A percentile compares a stretch with the other conserved stretches of the same genome.
phyloP scores from a whole-genome alignment of 1,284 basidiomycete genomes.

The Malassezia arunalokei region DNA sequence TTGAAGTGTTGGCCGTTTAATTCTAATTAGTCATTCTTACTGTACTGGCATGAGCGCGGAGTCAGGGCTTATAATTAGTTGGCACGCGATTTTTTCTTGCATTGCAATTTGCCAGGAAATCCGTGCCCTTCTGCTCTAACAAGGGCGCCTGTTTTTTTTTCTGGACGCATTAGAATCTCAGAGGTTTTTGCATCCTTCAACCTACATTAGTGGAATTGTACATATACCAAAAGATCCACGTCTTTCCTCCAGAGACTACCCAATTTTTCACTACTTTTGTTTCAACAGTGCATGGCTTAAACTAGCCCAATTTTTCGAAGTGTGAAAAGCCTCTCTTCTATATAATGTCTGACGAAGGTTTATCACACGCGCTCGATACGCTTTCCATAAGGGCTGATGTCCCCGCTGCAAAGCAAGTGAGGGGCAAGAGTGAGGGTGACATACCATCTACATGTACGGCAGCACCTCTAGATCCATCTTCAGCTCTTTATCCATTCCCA shows the following conservation, averaged over 20 bases:
- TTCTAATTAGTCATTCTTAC: not conserved
- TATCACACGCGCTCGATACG: conserved; percentile 9
- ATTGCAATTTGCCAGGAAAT: not conserved
- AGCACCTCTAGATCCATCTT: not conserved
- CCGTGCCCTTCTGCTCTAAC: too few species aligned
- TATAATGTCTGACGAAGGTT: conserved; percentile 11
- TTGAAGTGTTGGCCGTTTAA: conserved; percentile 2
- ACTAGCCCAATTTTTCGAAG: too few species aligned
- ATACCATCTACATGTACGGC: not conserved
- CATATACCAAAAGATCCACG: too few species aligned
- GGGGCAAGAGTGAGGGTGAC: not conserved
- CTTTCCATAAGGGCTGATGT: not conserved
- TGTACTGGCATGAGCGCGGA: not conserved
- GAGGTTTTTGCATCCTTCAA: too few species aligned
- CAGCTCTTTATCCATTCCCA: not conserved
- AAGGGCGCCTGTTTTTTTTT: too few species aligned
- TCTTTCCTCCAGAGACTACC: too few species aligned
- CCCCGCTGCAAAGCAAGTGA: not conserved
- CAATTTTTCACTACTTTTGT: too few species aligned
- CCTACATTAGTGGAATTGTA: too few species aligned
- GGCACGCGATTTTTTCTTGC: not conserved
- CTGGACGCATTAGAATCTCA: too few species aligned
- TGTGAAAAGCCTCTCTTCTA: not conserved
- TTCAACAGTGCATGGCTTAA: too few species aligned
- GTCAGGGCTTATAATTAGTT: not conserved